Percentiles rank a stretch among this genome's conserved stretches.
Evolutionary conservation across 306 rosid species (phyloP).

Genomic region (Phaseolus lunatus): DNA sequence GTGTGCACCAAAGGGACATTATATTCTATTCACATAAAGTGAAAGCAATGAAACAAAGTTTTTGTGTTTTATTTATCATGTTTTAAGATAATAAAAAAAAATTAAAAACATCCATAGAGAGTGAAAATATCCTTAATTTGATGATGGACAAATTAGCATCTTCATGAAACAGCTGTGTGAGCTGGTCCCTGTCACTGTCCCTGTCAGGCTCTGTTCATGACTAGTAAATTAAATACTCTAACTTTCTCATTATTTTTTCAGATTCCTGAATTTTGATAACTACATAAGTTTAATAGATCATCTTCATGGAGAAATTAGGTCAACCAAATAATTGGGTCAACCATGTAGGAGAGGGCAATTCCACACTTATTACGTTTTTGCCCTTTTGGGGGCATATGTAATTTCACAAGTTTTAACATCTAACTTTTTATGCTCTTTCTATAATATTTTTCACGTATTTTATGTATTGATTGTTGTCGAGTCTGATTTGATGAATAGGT

Average conservation of each 20-base stretch:
- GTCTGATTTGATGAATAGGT: too few species aligned
- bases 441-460: too few species aligned
- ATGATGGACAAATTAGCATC: neutral
- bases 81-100: neutral
- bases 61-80: neutral
- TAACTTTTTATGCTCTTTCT: too few species aligned
- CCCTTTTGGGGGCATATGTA: neutral
- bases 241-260: neutral
- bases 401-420: neutral
- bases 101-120: neutral
- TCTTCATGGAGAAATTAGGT: neutral
- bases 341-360: neutral
- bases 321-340: neutral
- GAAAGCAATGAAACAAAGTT: neutral
- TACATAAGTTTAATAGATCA: neutral
- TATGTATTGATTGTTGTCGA: too few species aligned
- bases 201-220: conserved; percentile 59
- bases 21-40: neutral
- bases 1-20: neutral
- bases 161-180: conserved; percentile 5
- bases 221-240: conserved; percentile 36
- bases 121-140: neutral
- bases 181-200: neutral
- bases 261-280: neutral
- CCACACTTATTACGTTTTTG: neutral